Evolutionary conservation across 257 asterid species (phyloP), one percentile per base, ranked within the genome.

Genomic region (Solanum ossicruentum): DNA sequence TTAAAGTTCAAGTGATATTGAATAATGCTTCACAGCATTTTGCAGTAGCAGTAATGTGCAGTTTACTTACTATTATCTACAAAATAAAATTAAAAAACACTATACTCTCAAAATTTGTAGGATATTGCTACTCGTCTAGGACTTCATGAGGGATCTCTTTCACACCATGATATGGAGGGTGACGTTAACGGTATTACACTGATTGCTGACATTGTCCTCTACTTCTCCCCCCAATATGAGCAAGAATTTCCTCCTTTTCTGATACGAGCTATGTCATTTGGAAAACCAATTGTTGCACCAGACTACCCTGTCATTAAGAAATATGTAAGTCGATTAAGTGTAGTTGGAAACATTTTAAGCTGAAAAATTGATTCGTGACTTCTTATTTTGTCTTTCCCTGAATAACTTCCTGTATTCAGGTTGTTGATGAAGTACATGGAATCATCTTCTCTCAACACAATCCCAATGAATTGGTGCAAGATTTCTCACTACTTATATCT

Each of bases 231-330:
- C 60, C 99, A 97, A 91, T 94, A 92, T 51, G 99, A 93, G 88
- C 98, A 93, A 88, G 95, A 92, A 20, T 97, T 97, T 90, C 98
- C 99, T 89, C 92, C 95, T 77, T 87, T 93, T 71, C 89, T 97
- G 83, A 92, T 88, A 12, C 91, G 99, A 84, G 99, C 99, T 87
- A 94, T 97, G 98, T 87, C 98, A 75, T 92, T 94, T 84, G 99
- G 98, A 82, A 86, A 92, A 85, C 99, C 99, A 86, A 82, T 92
- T 43, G 84, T 97, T 87, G 97, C 95, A 81, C 93, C 97, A 45
- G 98, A 95, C 90, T 87, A 87, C 88, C 95, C 36, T 32, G 86
- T 89, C 90, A 91, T 95, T 84, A 91, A 86, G 70, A 92, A 93
- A 89, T 89, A 94, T 84, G 99, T 97, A 86, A 57, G 99, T 83